Evolutionary conservation across 2,329 filamentous ascomycete genomes (phyloP), one percentile per base, ranked within the genome.

Genomic region (Paecilomyces variotii): DNA sequence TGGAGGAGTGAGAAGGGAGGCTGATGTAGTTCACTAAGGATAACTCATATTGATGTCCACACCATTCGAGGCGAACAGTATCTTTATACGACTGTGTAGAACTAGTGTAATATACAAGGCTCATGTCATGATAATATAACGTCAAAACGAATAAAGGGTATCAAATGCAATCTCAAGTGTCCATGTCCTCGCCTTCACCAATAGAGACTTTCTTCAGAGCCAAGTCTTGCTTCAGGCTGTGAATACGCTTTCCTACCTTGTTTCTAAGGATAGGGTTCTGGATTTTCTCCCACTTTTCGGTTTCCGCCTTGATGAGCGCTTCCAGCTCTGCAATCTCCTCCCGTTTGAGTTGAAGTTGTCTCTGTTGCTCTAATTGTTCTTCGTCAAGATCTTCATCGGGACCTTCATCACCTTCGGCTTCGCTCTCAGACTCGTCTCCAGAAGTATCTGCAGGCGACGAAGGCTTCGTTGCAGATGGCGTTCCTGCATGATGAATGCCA

Each of bases 261-360:
- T 66, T 67, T 60, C 73, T 74, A 56, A 77, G 58, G 60, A 77
- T 77, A 4, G 67, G 63, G 55, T 78, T 78, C 56, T 66, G 63
- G 60, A 74, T 71, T 49, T 67, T 67, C 63, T 78, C 74, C 70
- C 74, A 77, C 51, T 71, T 70, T 30, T 66, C 65, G 0, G 72
- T 77, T 58, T 77, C 74, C 1, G 70, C 64, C 10, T 68, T 68
- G 49, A 77, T 74, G 32, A 74, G 63, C 2, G 69, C 68, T 55
- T 78, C 75, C 24, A 79, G 62, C 56, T 79, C 76, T 1, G 67
- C 70, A 58, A 79, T 76, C 58, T 77, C 72, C 60, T 79, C 77
- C 12, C 74, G 74, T 53, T 75, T 74, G 58, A 79, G 73, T 59
- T 77, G 74, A 32, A 75, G 63, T 52, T 76, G 72, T 27, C 68